Evolutionary conservation across 148 eudicot species (phyloP).

Genomic region (Chenopodium suecicum): DNA sequence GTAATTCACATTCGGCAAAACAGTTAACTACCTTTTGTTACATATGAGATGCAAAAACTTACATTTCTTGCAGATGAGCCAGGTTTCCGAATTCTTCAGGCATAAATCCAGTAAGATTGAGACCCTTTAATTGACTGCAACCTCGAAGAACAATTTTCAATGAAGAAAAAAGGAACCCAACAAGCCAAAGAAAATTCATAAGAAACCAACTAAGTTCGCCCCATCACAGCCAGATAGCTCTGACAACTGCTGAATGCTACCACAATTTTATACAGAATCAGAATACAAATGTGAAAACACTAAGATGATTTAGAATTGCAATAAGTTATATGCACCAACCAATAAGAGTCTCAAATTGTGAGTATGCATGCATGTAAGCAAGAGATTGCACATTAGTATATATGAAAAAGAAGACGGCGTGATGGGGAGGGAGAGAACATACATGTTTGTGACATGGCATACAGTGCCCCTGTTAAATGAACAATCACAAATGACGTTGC

Average conservation of each 20-base stretch:
- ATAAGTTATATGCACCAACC: neutral
- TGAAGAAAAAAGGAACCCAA: neutral
- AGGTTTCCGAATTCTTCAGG: conserved; percentile 63
- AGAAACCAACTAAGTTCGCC: neutral
- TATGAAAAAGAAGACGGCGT: neutral
- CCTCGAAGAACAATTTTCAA: neutral
- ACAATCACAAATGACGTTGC: conserved; percentile 65
- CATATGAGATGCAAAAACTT: conserved; percentile 23
- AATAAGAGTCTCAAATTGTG: neutral
- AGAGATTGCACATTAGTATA: neutral
- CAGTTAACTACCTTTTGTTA: neutral
- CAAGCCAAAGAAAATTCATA: neutral
- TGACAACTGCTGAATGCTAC: neutral
- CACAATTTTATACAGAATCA: neutral
- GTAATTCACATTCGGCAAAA: neutral
- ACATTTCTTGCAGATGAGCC: conserved; percentile 53
- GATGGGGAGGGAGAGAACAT: conserved; percentile 17
- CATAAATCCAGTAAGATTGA: conserved; percentile 65
- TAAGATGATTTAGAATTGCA: neutral
- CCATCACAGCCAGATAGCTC: neutral
- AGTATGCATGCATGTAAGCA: neutral
- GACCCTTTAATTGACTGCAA: conserved; percentile 61
- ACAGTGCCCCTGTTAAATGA: conserved; percentile 40
- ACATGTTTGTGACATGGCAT: conserved; percentile 78
- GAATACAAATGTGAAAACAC: no score